Evolutionary conservation across 176 grass and related monocot genomes (phyloP).

Genomic region (Puya raimondii): DNA sequence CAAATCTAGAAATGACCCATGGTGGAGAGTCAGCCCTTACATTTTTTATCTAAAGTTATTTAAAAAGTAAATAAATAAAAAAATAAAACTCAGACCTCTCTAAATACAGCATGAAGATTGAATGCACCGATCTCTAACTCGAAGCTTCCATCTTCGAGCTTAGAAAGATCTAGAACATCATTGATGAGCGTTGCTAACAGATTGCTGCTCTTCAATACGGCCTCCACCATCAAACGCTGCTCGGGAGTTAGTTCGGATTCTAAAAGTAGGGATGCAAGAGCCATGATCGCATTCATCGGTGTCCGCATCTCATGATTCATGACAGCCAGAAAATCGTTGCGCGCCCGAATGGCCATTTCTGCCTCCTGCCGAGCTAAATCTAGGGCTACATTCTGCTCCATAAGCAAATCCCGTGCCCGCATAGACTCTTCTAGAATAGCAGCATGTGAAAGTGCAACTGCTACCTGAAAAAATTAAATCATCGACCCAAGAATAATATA

Average conservation of each 20-base stretch:
- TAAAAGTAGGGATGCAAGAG: slow-evolving; percentile 77
- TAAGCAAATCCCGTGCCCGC: slow-evolving; percentile 82
- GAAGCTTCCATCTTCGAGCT: slow-evolving; percentile 78
- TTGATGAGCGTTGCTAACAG: slow-evolving; percentile 89
- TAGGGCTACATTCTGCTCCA: slow-evolving; percentile 92
- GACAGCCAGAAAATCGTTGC: slow-evolving; percentile 92
- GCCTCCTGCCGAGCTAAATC: slow-evolving; percentile 81
- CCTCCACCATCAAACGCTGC: slow-evolving; percentile 88
- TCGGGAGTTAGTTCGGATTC: slow-evolving; percentile 90
- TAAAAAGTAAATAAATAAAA: too few relatives aligned
- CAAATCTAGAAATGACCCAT: too few relatives aligned
- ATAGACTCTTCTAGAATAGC: slow-evolving; percentile 98
- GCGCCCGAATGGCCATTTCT: slow-evolving; percentile 93
- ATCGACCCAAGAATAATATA: not conserved
- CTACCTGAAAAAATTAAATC: slow-evolving; percentile 46
- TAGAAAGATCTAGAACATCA: slow-evolving; percentile 84
- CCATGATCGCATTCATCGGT: slow-evolving; percentile 95
- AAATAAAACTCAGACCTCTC: slow-evolving; percentile 7
- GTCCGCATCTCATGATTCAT: slow-evolving; percentile 99
- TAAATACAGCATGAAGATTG: slow-evolving; percentile 15
- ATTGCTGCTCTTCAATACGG: slow-evolving; percentile 75
- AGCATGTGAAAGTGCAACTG: slow-evolving; percentile 93
- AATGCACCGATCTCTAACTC: slow-evolving; percentile 10
- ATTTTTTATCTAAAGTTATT: too few relatives aligned
- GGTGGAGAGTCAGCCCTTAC: too few relatives aligned